These are phyloP conservation scores for Poteriospumella lacustris DNA, from an alignment of 108 stramenopile genomes.

Conservation along the genomic window DNA sequence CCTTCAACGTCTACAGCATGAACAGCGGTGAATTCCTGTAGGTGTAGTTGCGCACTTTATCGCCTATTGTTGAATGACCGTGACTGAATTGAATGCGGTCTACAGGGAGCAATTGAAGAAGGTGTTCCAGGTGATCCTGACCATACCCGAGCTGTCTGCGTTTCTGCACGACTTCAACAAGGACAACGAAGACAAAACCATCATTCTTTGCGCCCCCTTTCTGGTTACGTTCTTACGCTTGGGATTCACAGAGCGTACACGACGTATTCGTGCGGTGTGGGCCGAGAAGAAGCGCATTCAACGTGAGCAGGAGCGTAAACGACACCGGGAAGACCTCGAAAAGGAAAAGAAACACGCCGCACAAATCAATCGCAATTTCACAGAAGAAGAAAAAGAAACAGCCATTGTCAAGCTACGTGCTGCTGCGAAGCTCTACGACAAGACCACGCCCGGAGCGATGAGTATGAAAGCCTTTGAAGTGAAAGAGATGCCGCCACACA, in stretches of 20 bases:
- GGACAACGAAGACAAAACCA: not conserved
- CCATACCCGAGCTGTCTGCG: slow-evolving; percentile 8
- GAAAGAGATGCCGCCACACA: not conserved
- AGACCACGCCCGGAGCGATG: slow-evolving; percentile 2
- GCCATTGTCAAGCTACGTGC: slow-evolving; percentile 1
- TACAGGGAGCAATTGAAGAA: slow-evolving; percentile 12
- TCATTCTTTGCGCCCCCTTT: slow-evolving; percentile 20
- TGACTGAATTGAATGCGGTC: not conserved
- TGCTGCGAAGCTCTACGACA: slow-evolving; percentile 22
- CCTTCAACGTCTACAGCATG: not conserved
- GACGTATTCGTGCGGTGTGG: not conserved
- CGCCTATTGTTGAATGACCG: not conserved
- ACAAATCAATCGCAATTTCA: slow-evolving; percentile 15
- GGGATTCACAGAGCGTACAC: slow-evolving; percentile 6
- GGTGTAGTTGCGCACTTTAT: not conserved
- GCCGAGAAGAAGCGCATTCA: not conserved
- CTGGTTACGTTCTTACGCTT: slow-evolving; percentile 16
- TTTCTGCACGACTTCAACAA: not conserved
- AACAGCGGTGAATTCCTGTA: not conserved
- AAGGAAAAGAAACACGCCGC: not conserved
- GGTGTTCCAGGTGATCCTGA: slow-evolving; percentile 11
- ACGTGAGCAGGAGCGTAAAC: not conserved
- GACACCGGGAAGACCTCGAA: not conserved
- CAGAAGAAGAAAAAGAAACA: not conserved
- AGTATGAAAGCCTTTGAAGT: slow-evolving; percentile 31